Conservation (phyloP, 2,329 filamentous ascomycete species). For the Sphaerulina musiva region DNA sequence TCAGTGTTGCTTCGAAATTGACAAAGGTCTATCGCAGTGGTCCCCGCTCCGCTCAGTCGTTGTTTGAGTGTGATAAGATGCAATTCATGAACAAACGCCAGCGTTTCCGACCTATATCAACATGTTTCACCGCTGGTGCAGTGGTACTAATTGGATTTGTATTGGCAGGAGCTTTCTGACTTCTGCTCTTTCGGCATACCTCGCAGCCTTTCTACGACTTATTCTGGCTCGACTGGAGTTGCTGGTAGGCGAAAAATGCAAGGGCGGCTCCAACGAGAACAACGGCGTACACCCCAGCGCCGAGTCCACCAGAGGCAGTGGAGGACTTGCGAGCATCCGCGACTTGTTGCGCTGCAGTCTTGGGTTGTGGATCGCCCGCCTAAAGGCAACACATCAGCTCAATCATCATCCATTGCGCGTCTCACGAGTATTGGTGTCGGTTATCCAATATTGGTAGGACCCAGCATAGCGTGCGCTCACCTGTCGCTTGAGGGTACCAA, state of each 20-base stretch:
- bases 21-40: not conserved
- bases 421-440: not conserved
- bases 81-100: not conserved
- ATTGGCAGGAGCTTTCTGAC: not conserved
- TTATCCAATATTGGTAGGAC: no score
- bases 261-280: constrained; percentile 68
- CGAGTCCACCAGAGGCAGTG: constrained; percentile 47
- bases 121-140: not conserved
- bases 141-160: not conserved
- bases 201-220: constrained; percentile 23
- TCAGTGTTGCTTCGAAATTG: not conserved
- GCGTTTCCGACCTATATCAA: not conserved
- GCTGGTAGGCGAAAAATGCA: constrained; percentile 80
- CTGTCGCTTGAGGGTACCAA: constrained; percentile 73
- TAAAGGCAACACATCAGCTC: constrained; percentile 31
- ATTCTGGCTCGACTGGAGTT: constrained; percentile 57
- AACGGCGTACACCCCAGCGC: constrained; percentile 74
- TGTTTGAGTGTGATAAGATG: not conserved
- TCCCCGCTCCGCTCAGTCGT: not conserved
- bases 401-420: not conserved
- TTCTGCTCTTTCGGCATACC: not conserved
- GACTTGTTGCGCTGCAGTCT: constrained; percentile 48
- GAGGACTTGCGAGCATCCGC: constrained; percentile 46
- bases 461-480: constrained; percentile 46
- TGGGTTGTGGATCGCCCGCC: constrained; percentile 74